Evolutionary conservation across 2,329 filamentous ascomycete genomes (phyloP).

Genomic region (Scedosporium aurantiacum): DNA sequence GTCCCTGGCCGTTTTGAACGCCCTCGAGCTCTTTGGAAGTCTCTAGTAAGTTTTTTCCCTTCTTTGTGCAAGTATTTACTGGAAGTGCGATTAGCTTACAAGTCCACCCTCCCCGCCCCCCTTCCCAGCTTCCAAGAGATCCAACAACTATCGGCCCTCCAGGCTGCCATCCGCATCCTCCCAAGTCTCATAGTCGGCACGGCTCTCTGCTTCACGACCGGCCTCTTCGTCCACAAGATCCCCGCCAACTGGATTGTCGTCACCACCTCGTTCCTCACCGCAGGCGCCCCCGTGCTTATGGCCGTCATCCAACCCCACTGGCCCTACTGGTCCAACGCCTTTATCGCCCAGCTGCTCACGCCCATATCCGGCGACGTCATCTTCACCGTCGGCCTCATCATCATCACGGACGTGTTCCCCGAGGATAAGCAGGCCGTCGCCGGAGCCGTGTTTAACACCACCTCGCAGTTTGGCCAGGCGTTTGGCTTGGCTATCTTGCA

Average conservation of each 20-base stretch:
- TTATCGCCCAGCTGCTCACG: slow-evolving; percentile 29
- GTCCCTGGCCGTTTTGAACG: slow-evolving; percentile 32
- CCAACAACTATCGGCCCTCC: slow-evolving; percentile 31
- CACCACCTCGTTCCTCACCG: slow-evolving; percentile 27
- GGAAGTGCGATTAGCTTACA: slow-evolving; percentile 3
- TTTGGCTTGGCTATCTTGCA: slow-evolving; percentile 36
- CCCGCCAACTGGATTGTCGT: slow-evolving; percentile 27
- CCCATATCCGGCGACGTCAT: slow-evolving; percentile 35
- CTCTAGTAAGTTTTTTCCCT: slow-evolving; percentile 37
- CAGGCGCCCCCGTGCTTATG: slow-evolving; percentile 41
- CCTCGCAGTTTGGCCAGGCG: slow-evolving; percentile 42
- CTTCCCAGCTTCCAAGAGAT: slow-evolving; percentile 39
- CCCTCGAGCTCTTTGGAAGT: slow-evolving; percentile 34
- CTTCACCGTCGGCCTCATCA: slow-evolving; percentile 44
- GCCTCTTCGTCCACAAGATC: slow-evolving; percentile 32
- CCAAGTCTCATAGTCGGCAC: slow-evolving; percentile 33
- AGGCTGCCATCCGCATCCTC: slow-evolving; percentile 33
- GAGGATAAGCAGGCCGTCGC: slow-evolving; percentile 46
- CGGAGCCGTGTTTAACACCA: slow-evolving; percentile 51
- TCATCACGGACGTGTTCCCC: slow-evolving; percentile 44
- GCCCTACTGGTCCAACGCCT: slow-evolving; percentile 40
- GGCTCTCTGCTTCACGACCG: slow-evolving; percentile 30
- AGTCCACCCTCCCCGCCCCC: no score
- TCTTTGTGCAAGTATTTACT: not conserved
- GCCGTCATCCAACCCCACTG: slow-evolving; percentile 35